Evolutionary conservation across 441 rosid genomes (phyloP).

Genomic region (Populus hybrid): DNA sequence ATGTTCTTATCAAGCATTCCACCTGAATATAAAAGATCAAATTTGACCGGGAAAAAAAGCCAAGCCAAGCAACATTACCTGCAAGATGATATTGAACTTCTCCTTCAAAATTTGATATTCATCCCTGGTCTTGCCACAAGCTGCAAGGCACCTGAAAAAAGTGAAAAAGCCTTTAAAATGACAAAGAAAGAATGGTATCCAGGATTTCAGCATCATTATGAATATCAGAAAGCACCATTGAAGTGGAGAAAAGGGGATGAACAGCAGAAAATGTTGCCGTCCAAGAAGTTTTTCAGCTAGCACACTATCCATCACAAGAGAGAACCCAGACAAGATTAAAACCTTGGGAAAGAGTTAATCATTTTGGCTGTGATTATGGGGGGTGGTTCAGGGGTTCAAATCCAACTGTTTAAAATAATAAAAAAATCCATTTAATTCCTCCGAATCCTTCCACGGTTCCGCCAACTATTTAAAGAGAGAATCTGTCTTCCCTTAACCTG

Average conservation of each 20-base stretch:
- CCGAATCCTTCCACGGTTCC: neutral
- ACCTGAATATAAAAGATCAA: too few species aligned
- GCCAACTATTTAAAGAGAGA: neutral
- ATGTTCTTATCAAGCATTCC: too few species aligned
- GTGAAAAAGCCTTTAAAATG: neutral
- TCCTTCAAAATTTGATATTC: slow-evolving; percentile 16
- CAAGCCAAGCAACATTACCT: neutral
- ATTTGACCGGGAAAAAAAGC: too few species aligned
- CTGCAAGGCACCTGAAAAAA: slow-evolving; percentile 24
- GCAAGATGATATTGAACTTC: slow-evolving; percentile 11
- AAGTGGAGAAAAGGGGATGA: too few species aligned
- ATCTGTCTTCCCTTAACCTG: neutral
- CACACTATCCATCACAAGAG: neutral
- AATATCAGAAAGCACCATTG: neutral
- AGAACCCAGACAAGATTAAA: neutral
- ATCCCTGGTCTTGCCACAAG: slow-evolving; percentile 8
- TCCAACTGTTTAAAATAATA: neutral
- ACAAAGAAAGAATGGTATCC: neutral
- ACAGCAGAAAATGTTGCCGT: too few species aligned
- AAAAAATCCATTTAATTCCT: neutral
- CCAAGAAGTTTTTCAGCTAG: too few species aligned
- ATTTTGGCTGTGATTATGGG: neutral
- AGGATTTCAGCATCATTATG: neutral
- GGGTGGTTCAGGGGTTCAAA: neutral
- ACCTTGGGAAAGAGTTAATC: neutral